Base-by-base conservation (phyloP, 441 rosid species). In the Gossypium armourianum region DNA sequence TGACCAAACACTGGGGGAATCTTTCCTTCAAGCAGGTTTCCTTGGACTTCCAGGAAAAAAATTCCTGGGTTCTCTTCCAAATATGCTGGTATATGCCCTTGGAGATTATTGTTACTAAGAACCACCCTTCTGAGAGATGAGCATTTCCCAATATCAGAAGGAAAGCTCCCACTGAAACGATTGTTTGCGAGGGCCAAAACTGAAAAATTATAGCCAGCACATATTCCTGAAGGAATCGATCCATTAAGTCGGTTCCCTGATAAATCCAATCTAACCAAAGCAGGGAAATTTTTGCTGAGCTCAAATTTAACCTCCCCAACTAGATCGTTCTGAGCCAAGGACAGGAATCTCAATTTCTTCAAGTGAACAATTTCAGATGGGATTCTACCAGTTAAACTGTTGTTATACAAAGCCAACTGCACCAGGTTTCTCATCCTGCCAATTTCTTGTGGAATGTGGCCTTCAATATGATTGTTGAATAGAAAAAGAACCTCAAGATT, bases 271-370 rank as follows among this genome's bases (percentile, higher is more conserved):
- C 71, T 77, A 8, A 23, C 32, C 1, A 85, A 68, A 28, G 60
- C 16, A 9, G 82, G 76, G 13, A 70, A 72, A 69, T 59, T 62
- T 59, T 71, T 77, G 28, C 82, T 83, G 23, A 83, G 82, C 29
- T 72, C 69, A 1, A 45, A 36, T 15, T 83, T 76, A 47, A 85
- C 20, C 68, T 69, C 62, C 7, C 88, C 86, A 9, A 45, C 66
- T 56, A 85, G 82, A 28, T 63, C 56, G 76, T 83, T 83, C 64
- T 81, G 76, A 73, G 84, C 83, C 13, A 83, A 67, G 20, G 54
- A 78, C 1, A 85, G 80, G 65, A 78, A 78, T 45, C 54, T 60
- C 55, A 83, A 73, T 20, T 78, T 78, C 71, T 32, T 66, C 58
- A 82, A 76, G 19, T 20, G 56, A 17, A 76, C 71, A 15, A 80